Evolutionary conservation across 2,329 filamentous ascomycete genomes (phyloP), one percentile per base, ranked within the genome.

Genomic region (Fusarium brachygibbosum): DNA sequence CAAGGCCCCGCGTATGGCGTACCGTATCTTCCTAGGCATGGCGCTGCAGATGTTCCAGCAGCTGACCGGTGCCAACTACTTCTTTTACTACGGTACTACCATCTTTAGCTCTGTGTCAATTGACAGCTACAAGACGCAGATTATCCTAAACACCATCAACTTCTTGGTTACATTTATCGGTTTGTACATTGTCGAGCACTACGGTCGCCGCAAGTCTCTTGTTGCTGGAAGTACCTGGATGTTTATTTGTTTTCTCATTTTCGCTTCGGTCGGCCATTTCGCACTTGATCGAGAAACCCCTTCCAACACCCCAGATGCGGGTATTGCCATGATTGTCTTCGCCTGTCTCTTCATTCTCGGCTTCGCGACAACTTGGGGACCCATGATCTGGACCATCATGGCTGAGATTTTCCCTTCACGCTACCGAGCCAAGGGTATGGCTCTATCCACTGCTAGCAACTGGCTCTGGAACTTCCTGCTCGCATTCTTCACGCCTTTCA

Each of bases 401-500:
- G 86, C 87, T 7, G 88, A 90, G 75, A 85, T 92, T 51, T 92
- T 90, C 76, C 89, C 86, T 0, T 86, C 86, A 13, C 82, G 88
- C 16, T 89, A 90, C 73, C 83, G 88, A 37, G 87, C 87, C 4
- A 85, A 85, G 74, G 86, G 83, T 31, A 89, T 90, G 83, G 87
- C 86, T 3, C 76, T 90, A 3, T 84, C 87, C 0, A 90, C 88
- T 0, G 84, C 87, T 0, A 85, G 84, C 70, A 91, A 91, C 78
- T 91, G 89, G 89, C 81, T 84, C 32, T 93, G 89, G 89, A 92
- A 93, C 78, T 94, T 94, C 79, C 83, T 92, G 68, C 85, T 90
- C 63, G 88, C 87, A 0, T 94, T 94, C 82, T 93, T 93, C 82
- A 93, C 92, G 0, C 90, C 92, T 0, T 94, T 93, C 79, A 94